phyloP scores from a whole-genome alignment of 176 grass and related monocot genomes.

The Poa annua region DNA sequence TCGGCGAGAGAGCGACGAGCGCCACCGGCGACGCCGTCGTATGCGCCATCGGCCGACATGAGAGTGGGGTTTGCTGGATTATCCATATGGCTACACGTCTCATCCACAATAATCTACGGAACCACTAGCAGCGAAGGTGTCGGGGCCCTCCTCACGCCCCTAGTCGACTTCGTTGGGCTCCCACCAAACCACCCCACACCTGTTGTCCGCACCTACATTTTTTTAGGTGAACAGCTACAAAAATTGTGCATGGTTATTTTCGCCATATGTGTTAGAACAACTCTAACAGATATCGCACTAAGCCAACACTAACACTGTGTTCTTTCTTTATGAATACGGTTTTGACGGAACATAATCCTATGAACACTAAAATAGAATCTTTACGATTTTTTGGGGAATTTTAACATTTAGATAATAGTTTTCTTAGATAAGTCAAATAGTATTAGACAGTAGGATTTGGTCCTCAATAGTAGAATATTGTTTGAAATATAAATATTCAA shows the following conservation, averaged over 20 bases:
- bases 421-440: too few relatives aligned
- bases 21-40: not conserved
- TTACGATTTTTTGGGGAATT: too few relatives aligned
- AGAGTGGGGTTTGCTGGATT: not conserved
- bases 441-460: too few relatives aligned
- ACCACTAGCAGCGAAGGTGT: constrained; percentile 4
- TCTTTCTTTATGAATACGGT: too few relatives aligned
- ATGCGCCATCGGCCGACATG: not conserved
- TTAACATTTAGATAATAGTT: too few relatives aligned
- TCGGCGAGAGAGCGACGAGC: too few relatives aligned
- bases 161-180: not conserved
- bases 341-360: too few relatives aligned
- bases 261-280: not conserved
- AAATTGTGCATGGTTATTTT: not conserved
- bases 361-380: too few relatives aligned
- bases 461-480: too few relatives aligned
- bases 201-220: not conserved
- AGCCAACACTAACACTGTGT: too few relatives aligned
- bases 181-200: not conserved
- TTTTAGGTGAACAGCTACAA: not conserved
- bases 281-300: too few relatives aligned
- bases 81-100: not conserved
- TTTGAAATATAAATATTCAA: too few relatives aligned
- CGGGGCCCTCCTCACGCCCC: not conserved
- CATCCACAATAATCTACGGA: not conserved